These are phyloP conservation scores for Stephania cephalantha DNA, from an alignment of 164 flowering plant genomes.

Conservation along the genomic window DNA sequence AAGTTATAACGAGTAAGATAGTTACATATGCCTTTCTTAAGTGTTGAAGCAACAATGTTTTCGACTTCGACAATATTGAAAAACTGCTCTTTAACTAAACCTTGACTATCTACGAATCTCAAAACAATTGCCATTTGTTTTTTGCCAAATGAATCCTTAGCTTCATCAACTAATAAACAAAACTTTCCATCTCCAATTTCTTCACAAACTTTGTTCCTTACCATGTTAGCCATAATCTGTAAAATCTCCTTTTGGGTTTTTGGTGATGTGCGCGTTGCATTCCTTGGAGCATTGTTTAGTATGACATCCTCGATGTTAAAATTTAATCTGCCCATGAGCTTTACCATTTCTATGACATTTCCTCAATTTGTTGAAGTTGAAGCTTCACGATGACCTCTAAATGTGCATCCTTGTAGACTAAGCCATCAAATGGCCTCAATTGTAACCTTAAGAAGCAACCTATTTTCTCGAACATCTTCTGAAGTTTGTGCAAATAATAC, in stretches of 20 bases:
- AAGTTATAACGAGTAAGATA: not conserved
- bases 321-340: slow-evolving; percentile 3
- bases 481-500: not conserved
- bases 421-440: not conserved
- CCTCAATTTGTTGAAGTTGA: not conserved
- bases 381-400: slow-evolving; percentile 16
- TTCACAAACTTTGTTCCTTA: not conserved
- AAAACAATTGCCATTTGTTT: slow-evolving; percentile 17
- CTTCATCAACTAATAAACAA: slow-evolving; percentile 21
- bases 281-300: not conserved
- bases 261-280: slow-evolving; percentile 11
- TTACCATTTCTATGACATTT: not conserved
- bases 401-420: slow-evolving; percentile 15
- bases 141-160: slow-evolving; percentile 13
- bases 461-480: not conserved
- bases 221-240: slow-evolving; percentile 6
- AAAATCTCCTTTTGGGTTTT: slow-evolving; percentile 18
- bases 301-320: not conserved
- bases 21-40: not conserved
- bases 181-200: slow-evolving; percentile 11
- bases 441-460: not conserved
- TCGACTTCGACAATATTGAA: not conserved
- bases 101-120: slow-evolving; percentile 17
- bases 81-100: slow-evolving; percentile 8
- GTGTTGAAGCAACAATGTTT: not conserved